Evolutionary conservation across 2,329 filamentous ascomycete genomes (phyloP), one percentile per base, ranked within the genome.

Genomic region (Trichophyton verrucosum): DNA sequence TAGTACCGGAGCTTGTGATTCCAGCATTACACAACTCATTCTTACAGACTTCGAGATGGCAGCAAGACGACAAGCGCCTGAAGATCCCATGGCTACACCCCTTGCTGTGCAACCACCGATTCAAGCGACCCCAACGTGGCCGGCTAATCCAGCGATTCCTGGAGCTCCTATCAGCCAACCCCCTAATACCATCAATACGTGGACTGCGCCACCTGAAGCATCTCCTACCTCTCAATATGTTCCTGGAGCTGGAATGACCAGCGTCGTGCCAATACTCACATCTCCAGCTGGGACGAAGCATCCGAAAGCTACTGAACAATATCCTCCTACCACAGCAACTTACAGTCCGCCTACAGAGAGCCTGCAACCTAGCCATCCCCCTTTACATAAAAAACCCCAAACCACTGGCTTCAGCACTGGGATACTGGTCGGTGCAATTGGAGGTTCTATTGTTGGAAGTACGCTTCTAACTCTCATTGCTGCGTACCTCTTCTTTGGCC

Each of bases 341-440:
- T 27, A 38, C n/a, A 24, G 15, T 6, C 11, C 2, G 6, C 9
- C 56, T 58, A 58, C 36, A 49, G 51, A 22, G 7, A 58, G 60
- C n/a, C 33, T 20, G 5, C 8, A 53, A 58, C 53, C 47, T 44
- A 56, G 36, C 46, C 63, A 53, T 56, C 13, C 59, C 17, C 56
- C 56, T n/a, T 36, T 7, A 8, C 46, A 27, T 22, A n/a, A 24
- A 33, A 33, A 57, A 7, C 33, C 6, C 8, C 46, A 27, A 36
- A 24, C 40, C 17, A 36, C 20, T n/a, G 60, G 60, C 24, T n/a
- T 20, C 15, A 58, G 53, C 24, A 51, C 30, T 36, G 40, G 42
- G 11, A 7, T 24, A 36, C 63, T 70, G 38, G 68, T 67, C 11
- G 68, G 70, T 1, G 66, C 65, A 0, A 64, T 70, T 56, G 65